These are phyloP conservation scores for Phytophthora hybrid DNA, from an alignment of 352 stramenopile genomes.

Conservation along the genomic window DNA sequence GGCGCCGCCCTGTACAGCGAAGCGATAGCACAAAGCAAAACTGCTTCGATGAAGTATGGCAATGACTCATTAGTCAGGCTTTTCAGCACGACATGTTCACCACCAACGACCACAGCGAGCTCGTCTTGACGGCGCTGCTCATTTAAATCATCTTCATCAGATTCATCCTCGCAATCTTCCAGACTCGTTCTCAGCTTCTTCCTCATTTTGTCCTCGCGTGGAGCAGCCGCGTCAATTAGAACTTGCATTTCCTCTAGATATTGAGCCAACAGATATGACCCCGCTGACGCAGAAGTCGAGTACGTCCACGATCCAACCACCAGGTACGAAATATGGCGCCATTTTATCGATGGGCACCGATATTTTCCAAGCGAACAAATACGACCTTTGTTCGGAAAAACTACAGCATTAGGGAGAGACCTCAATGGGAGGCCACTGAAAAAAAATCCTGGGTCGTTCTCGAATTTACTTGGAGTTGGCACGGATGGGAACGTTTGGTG, in stretches of 20 bases:
- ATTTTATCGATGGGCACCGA: conserved; percentile 50
- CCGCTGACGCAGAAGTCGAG: conserved; percentile 34
- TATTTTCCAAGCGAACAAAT: conserved; percentile 57
- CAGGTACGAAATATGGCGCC: conserved; percentile 62
- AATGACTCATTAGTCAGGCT: conserved; percentile 72
- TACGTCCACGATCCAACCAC: conserved; percentile 69
- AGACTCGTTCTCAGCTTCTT: conserved; percentile 17
- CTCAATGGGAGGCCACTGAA: conserved; percentile 40
- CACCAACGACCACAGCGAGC: conserved; percentile 44
- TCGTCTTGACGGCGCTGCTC: conserved; percentile 36
- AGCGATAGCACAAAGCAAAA: conserved; percentile 61
- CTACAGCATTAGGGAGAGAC: conserved; percentile 41
- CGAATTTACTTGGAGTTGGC: conserved; percentile 16
- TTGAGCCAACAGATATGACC: conserved; percentile 47
- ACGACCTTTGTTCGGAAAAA: conserved; percentile 41
- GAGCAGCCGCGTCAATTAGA: conserved; percentile 44
- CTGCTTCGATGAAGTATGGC: conserved; percentile 63
- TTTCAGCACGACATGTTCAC: conserved; percentile 72
- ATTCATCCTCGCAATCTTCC: conserved; percentile 35
- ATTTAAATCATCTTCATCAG: conserved; percentile 41
- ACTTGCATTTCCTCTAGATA: conserved; percentile 60
- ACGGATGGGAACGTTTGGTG: conserved; percentile 59
- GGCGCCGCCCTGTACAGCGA: conserved; percentile 53
- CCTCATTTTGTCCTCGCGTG: conserved; percentile 8
- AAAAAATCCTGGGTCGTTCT: conserved; percentile 27